These are phyloP conservation scores for Aspergillus sp. DNA, from an alignment of 2,329 filamentous ascomycete species.

Conservation along the genomic window DNA sequence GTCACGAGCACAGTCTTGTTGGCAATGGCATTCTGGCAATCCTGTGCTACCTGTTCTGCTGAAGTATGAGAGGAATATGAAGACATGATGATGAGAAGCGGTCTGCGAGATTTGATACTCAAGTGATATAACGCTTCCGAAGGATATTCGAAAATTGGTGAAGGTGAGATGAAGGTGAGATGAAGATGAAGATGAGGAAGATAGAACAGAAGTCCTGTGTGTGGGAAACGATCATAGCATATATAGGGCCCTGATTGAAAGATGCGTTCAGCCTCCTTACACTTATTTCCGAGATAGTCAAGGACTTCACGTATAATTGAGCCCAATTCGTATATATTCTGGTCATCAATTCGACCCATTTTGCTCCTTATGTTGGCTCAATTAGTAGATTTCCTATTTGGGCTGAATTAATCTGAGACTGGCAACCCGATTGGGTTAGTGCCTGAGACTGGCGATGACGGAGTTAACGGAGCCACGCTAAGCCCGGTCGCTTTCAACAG, in stretches of 20 bases:
- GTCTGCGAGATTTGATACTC: background rate
- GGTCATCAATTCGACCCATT: background rate
- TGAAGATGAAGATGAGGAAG: background rate
- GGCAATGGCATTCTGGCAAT: background rate
- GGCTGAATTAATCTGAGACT: background rate
- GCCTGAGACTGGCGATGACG: background rate
- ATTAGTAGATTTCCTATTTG: background rate
- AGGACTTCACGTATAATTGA: background rate
- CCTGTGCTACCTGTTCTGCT: background rate
- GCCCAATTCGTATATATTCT: background rate
- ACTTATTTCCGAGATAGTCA: no score
- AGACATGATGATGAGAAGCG: background rate
- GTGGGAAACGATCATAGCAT: background rate
- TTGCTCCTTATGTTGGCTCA: background rate
- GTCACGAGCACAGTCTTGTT: background rate
- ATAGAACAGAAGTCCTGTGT: background rate
- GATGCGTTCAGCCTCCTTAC: no score
- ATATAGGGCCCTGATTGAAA: background rate
- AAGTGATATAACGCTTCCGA: background rate
- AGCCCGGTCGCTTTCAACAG: background rate
- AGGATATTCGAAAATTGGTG: background rate
- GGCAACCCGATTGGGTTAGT: background rate
- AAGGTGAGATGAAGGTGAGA: background rate
- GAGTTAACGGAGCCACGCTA: background rate
- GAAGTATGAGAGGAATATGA: background rate